Evolutionary conservation across 352 stramenopile genomes (phyloP), one percentile per base, ranked within the genome.

Genomic region (Detonula confervacea): DNA sequence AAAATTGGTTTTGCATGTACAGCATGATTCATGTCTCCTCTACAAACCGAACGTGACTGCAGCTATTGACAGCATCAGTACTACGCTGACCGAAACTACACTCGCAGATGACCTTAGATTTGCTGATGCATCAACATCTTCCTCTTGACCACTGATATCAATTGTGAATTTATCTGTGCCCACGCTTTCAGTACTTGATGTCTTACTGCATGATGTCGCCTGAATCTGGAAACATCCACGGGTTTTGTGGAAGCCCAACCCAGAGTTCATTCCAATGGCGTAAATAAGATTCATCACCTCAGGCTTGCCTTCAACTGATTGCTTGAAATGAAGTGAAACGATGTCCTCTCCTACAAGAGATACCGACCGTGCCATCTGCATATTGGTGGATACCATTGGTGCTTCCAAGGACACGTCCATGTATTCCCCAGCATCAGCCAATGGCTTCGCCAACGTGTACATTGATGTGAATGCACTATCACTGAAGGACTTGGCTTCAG

Each of bases 251-350:
- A 77, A 33, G 8, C 81, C 77, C 22, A 87, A 55, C 7, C 57
- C 14, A 29, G 69, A 65, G 1, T 64, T 65, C 63, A 74, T 68
- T 0, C 81, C 81, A 61, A 87, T 87, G 6, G 81, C 81, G 52
- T 85, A 87, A 30, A 74, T 85, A 30, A 85, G 69, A 52, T 87
- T 44, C 70, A 87, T 80, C 2, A 71, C 37, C 18, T 83, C 73
- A 4, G 73, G 75, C 16, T 72, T 62, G 18, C 12, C 33, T 0
- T 73, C 73, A 2, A 74, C 44, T 0, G 20, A 22, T 70, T 77
- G 68, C 30, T 72, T 74, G 44, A 84, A 85, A 56, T 55, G 47
- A 16, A 87, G 71, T 18, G 56, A 67, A 1, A 77, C 69, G 14
- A 49, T 79, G 35, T 71, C 70, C 30, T 81, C 62, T 16, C 44